phyloP scores from a whole-genome alignment of 768 basidiomycete genomes.

The Mycena leptocephala region DNA sequence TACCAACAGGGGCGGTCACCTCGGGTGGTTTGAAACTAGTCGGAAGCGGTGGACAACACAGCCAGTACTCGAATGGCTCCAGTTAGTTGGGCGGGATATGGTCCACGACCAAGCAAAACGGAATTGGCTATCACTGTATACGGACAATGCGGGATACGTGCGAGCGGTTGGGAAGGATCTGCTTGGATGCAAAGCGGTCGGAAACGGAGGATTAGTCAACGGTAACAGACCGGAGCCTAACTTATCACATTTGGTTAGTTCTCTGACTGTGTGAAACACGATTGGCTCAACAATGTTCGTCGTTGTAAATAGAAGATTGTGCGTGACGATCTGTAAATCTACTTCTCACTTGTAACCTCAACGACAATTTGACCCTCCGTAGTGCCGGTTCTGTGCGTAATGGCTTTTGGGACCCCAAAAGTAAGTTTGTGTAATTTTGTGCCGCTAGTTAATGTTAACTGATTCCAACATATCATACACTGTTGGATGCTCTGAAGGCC shows the following conservation, averaged over 20 bases:
- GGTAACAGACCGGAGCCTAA: slow-evolving; percentile 69
- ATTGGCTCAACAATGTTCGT: background rate
- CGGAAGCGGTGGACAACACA: slow-evolving; percentile 75
- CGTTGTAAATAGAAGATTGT: background rate
- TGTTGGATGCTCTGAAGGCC: too few relatives aligned
- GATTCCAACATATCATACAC: too few relatives aligned
- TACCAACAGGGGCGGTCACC: slow-evolving; percentile 79
- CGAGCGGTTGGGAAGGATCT: slow-evolving; percentile 68
- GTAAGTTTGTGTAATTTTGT: too few relatives aligned
- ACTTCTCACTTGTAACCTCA: too few relatives aligned
- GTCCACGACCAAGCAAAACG: slow-evolving; percentile 51
- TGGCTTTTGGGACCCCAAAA: too few relatives aligned
- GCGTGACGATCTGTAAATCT: too few relatives aligned
- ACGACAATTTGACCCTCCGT: too few relatives aligned
- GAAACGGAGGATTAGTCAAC: slow-evolving; percentile 66
- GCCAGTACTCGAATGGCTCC: slow-evolving; percentile 83
- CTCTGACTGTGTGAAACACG: background rate
- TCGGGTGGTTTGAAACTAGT: slow-evolving; percentile 85
- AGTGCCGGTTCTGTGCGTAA: too few relatives aligned
- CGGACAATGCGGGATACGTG: slow-evolving; percentile 72
- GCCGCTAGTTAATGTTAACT: too few relatives aligned
- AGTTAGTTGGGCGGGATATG: slow-evolving; percentile 69
- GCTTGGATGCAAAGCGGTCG: slow-evolving; percentile 68
- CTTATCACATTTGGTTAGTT: slow-evolving; percentile 55
- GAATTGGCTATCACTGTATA: slow-evolving; percentile 48